A percentile compares a stretch with the other conserved stretches of the same genome.
phyloP scores from a whole-genome alignment of 1,284 basidiomycete species.

The Malassezia globosa region DNA sequence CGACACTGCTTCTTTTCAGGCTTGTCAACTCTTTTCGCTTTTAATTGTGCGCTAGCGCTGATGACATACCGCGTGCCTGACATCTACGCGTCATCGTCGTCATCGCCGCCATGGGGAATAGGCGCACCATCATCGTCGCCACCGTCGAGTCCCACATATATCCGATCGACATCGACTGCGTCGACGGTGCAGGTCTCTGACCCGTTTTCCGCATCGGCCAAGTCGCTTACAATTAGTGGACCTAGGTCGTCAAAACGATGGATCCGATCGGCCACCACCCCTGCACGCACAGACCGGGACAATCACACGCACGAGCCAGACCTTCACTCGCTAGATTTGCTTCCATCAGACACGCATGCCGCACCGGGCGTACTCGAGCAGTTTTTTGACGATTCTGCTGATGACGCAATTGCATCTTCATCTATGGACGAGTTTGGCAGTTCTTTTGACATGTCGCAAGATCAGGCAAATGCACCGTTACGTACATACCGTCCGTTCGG shows the following conservation, averaged over 20 bases:
- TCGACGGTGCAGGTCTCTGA: neutral
- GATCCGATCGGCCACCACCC: constrained; percentile 9
- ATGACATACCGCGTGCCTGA: constrained; percentile 12
- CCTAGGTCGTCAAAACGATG: neutral
- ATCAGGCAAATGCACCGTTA: no score
- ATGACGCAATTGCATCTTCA: constrained; percentile 2
- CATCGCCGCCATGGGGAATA: neutral
- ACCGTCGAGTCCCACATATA: constrained; percentile 15
- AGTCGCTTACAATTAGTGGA: constrained; percentile 1
- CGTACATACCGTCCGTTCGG: constrained; percentile 7
- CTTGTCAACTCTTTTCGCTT: no score
- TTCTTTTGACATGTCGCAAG: no score
- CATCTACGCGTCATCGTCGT: constrained; percentile 4
- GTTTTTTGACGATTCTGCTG: constrained; percentile 12
- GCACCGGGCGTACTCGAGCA: constrained; percentile 6
- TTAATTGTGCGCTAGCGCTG: no score
- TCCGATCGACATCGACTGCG: neutral
- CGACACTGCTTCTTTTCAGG: neutral
- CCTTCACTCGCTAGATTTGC: neutral
- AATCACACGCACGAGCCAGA: neutral
- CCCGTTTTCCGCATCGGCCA: constrained; percentile 16
- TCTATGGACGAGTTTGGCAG: constrained; percentile 7
- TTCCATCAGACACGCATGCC: neutral
- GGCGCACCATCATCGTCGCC: constrained; percentile 8
- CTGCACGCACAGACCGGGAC: neutral